phyloP scores from a whole-genome alignment of 148 eudicot genomes.

The Rhododendron griersonianum region DNA sequence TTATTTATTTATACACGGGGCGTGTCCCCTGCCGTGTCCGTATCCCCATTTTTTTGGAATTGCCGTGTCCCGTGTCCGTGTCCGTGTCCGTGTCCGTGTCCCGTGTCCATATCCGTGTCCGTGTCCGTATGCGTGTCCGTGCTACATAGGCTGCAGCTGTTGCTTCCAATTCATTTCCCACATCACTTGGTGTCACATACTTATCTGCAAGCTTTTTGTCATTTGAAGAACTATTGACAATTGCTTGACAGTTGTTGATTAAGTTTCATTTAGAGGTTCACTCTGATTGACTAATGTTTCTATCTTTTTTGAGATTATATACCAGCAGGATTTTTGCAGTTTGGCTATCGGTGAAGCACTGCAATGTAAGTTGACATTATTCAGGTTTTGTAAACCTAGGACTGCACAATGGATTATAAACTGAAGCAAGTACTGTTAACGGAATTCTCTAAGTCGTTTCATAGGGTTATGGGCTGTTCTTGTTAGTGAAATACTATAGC shows the following conservation, averaged over 20 bases:
- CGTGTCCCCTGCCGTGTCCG: too few relatives aligned
- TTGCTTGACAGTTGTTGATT: neutral
- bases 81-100: too few relatives aligned
- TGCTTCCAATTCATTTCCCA: neutral
- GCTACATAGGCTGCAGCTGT: neutral
- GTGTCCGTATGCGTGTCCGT: too few relatives aligned
- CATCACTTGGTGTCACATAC: neutral
- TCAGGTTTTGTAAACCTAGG: neutral
- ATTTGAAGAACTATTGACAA: neutral
- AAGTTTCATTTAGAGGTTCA: neutral
- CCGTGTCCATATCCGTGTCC: too few relatives aligned
- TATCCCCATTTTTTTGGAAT: too few relatives aligned
- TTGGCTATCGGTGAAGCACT: neutral
- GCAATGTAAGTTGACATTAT: neutral
- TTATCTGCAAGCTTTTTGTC: neutral
- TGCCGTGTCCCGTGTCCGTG: too few relatives aligned
- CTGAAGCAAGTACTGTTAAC: neutral
- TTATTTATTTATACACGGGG: too few relatives aligned
- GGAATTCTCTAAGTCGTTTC: neutral
- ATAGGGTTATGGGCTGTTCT: neutral
- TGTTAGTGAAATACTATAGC: neutral
- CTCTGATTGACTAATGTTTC: neutral
- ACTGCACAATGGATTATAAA: neutral
- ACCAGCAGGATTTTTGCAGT: neutral
- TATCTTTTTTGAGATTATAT: neutral